These are phyloP conservation scores for Rhodomyrtus tomentosa DNA, from an alignment of 345 rosid species.

Conservation along the genomic window DNA sequence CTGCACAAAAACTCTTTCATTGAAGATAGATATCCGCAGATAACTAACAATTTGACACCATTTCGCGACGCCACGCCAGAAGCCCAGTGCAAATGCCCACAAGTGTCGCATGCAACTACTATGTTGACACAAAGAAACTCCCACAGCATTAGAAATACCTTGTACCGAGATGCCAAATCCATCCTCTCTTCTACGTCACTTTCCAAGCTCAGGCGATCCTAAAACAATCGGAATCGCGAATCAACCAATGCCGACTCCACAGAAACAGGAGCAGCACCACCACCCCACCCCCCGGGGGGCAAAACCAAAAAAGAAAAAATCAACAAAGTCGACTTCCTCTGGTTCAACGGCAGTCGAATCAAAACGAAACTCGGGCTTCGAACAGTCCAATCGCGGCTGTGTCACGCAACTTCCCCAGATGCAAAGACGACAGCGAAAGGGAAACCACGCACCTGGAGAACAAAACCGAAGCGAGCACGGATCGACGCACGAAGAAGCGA, in stretches of 20 bases:
- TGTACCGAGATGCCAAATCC: slow-evolving; percentile 90
- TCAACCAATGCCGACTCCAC: neutral
- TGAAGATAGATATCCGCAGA: neutral
- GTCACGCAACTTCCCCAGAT: neutral
- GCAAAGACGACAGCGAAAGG: neutral
- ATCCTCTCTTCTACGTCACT: slow-evolving; percentile 13
- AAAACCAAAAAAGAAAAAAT: neutral
- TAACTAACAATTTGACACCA: neutral
- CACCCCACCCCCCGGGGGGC: too few species aligned
- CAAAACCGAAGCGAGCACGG: neutral
- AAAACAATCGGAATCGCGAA: neutral
- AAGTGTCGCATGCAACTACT: neutral
- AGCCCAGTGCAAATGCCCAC: neutral
- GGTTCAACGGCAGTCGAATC: neutral
- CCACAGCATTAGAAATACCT: slow-evolving; percentile 25
- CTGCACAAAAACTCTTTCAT: slow-evolving; percentile 21
- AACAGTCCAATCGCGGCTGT: neutral
- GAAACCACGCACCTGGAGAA: neutral
- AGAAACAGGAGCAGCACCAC: too few species aligned
- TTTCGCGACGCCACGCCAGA: neutral
- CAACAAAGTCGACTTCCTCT: neutral
- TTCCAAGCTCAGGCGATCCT: slow-evolving; percentile 5
- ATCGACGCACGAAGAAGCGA: neutral
- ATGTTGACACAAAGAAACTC: neutral
- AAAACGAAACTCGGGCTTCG: neutral